A percentile compares a stretch with the other conserved stretches of the same genome.
These are phyloP conservation scores for Phytophthora nicotianae DNA, from an alignment of 352 stramenopile species.

Conservation along the genomic window DNA sequence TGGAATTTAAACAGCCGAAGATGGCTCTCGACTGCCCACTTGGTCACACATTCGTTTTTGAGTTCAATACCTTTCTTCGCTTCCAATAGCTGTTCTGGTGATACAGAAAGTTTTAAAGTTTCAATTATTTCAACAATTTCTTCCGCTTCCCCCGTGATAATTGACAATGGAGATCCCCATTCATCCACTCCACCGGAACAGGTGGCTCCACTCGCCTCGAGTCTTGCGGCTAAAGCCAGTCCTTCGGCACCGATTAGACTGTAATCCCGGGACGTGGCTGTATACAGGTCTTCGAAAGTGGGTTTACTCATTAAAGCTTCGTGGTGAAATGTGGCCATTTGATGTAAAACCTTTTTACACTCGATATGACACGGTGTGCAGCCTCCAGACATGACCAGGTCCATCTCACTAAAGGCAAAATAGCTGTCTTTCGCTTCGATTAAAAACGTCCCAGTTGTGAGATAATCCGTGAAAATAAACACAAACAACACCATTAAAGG, in stretches of 20 bases:
- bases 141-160: slow-evolving; percentile 24
- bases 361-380: slow-evolving; percentile 23
- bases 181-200: slow-evolving; percentile 32
- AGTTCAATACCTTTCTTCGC: slow-evolving; percentile 20
- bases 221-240: slow-evolving; percentile 11
- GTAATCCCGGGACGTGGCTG: slow-evolving; percentile 19
- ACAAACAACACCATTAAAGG: slow-evolving; percentile 24
- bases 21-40: slow-evolving; percentile 29
- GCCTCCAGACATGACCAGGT: slow-evolving; percentile 32
- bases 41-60: slow-evolving; percentile 23
- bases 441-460: slow-evolving; percentile 28
- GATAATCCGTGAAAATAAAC: slow-evolving; percentile 28
- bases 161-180: slow-evolving; percentile 28
- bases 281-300: slow-evolving; percentile 27
- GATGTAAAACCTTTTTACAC: slow-evolving; percentile 25
- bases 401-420: slow-evolving; percentile 32
- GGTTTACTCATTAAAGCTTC: slow-evolving; percentile 36
- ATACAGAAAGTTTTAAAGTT: slow-evolving; percentile 15
- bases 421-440: slow-evolving; percentile 36
- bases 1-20: slow-evolving; percentile 36
- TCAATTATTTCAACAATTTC: slow-evolving; percentile 30
- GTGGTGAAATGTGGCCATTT: slow-evolving; percentile 27
- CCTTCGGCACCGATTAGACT: slow-evolving; percentile 15
- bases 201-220: slow-evolving; percentile 22
- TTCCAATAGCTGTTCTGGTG: slow-evolving; percentile 21